Evolutionary conservation across 768 basidiomycete species (phyloP), one percentile per base, ranked within the genome.

Genomic region (Russula earlei): DNA sequence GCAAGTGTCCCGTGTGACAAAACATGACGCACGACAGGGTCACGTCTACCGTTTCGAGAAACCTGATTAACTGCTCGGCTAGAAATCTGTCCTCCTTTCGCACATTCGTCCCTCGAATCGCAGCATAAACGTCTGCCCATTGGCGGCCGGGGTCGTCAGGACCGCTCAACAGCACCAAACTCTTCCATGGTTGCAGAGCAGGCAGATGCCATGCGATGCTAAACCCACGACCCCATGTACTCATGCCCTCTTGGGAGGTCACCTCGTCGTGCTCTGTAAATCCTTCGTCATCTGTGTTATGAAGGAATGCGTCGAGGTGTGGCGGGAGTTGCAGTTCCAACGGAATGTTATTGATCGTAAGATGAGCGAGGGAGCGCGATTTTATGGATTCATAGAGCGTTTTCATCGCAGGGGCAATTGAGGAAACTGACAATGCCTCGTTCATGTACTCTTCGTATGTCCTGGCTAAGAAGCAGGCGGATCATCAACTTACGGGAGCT

Each of bases 251-350:
- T 22, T 54, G 48, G 44, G 83, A 79, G 19, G 79, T 79, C 22
- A 74, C 72, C 19, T 74, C 70, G 31, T 77, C 66, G 49, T 73
- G 73, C 55, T 84, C 81, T 0, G 70, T 67, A 24, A 48, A 54
- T 5, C 82, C 81, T 27, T 74, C 70, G 25, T 83, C 82, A 45
- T 80, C 82, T 56, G 83, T 78, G 54, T 72, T 79, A 62, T 85
- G 84, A 11, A 91, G 75, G 4, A 92, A 75, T 19, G 75, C 70
- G 64, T 89, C 85, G 14, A 91, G 76, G 61, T 83, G 78, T 1
- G 90, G 89, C 1, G 93, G 92, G 0, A 96, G 81, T 64, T 94
- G 88, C 12, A 95, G 73, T 64, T 92, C 90, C 38, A 97, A 68
- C 2, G 89, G 84, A 31, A 95, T 77, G 43, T 85, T 78, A 49